These are phyloP conservation scores for Paralagenidium karlingii DNA, from an alignment of 352 stramenopile species.

Conservation along the genomic window DNA sequence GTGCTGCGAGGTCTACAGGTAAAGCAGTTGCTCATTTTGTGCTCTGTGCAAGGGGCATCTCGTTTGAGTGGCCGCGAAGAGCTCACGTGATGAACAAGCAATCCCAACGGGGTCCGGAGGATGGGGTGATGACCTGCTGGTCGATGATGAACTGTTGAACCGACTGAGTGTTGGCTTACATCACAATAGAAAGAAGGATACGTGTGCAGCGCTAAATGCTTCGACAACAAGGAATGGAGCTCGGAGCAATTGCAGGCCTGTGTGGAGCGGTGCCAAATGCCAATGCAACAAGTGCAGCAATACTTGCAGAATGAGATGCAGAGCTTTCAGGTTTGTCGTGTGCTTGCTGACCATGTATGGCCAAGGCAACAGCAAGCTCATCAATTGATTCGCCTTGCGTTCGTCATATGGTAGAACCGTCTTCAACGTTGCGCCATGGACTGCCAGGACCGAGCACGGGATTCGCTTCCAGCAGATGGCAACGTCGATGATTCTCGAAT, in stretches of 20 bases:
- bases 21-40: background rate
- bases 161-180: background rate
- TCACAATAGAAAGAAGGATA: constrained; percentile 54
- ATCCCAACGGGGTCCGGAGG: background rate
- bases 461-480: constrained; percentile 37
- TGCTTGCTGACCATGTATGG: background rate
- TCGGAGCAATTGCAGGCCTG: constrained; percentile 70
- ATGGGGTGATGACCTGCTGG: background rate
- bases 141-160: background rate
- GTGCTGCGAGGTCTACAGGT: constrained; percentile 67
- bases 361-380: no score
- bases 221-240: constrained; percentile 71
- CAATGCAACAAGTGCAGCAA: constrained; percentile 73
- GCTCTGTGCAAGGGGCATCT: background rate
- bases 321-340: constrained; percentile 39
- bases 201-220: constrained; percentile 77
- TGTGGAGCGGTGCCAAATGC: constrained; percentile 78
- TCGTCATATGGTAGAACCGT: constrained; percentile 25
- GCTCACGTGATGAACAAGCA: no score
- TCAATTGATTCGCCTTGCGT: background rate
- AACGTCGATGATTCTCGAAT: constrained; percentile 64
- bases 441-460: constrained; percentile 73
- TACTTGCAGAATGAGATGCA: constrained; percentile 78
- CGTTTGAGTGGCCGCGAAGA: no score
- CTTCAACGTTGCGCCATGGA: constrained; percentile 79